A percentile compares a stretch with the other conserved stretches of the same genome.
These are phyloP conservation scores for Fusarium austroafricanum DNA, from an alignment of 2,329 filamentous ascomycete genomes.

Conservation along the genomic window DNA sequence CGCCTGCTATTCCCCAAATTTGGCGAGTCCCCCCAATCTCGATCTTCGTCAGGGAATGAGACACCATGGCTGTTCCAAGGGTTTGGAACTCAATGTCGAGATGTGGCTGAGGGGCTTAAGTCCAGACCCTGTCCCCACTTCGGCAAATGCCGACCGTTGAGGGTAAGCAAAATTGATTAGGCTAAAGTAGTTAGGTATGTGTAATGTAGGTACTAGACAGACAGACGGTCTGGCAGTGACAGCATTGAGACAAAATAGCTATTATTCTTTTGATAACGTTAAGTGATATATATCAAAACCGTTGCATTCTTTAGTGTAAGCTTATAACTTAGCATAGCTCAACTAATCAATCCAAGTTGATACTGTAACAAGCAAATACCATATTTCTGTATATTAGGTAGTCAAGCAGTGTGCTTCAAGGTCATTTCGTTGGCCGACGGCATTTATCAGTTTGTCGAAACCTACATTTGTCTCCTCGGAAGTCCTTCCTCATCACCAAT, in stretches of 20 bases:
- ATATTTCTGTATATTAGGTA: too few species aligned
- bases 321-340: background rate
- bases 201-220: too few species aligned
- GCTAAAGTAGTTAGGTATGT: too few species aligned
- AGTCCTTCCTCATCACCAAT: slow-evolving; percentile 2
- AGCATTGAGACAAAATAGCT: background rate
- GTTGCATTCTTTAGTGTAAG: background rate
- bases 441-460: slow-evolving; percentile 4
- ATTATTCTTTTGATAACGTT: background rate
- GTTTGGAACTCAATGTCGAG: slow-evolving; percentile 31
- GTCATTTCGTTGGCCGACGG: background rate
- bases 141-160: slow-evolving; percentile 41
- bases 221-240: background rate
- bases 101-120: slow-evolving; percentile 35
- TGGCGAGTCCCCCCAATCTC: slow-evolving; percentile 28
- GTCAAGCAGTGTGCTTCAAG: background rate
- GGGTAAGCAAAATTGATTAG: background rate
- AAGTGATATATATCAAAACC: background rate
- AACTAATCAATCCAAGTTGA: background rate
- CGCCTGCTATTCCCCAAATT: slow-evolving; percentile 24
- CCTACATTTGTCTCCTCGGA: background rate
- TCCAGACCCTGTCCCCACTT: slow-evolving; percentile 34
- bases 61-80: slow-evolving; percentile 23
- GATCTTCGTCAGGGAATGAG: slow-evolving; percentile 32
- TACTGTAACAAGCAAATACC: background rate